Conservation (phyloP, 192 early-diverging fungal species). For the Coemansia sp. region DNA sequence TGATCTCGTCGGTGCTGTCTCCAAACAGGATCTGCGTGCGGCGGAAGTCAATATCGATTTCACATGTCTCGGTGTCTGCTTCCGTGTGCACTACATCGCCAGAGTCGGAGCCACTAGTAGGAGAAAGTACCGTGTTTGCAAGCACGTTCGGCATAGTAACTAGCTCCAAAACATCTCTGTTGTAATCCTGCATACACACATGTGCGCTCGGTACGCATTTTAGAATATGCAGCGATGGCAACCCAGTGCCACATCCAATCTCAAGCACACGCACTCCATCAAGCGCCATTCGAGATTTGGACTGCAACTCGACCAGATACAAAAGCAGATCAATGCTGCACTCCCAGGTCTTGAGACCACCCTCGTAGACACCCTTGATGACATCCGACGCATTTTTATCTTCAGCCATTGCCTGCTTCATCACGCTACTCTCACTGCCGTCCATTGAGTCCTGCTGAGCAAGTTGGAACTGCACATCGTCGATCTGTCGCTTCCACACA, state of each 20-base stretch:
- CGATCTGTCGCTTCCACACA: constrained; percentile 69
- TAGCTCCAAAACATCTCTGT: constrained; percentile 78
- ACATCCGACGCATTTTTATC: constrained; percentile 60
- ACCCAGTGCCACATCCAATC: constrained; percentile 85
- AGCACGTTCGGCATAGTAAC: constrained; percentile 92
- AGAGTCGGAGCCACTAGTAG: constrained; percentile 22
- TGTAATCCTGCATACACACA: constrained; percentile 93
- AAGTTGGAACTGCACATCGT: constrained; percentile 82
- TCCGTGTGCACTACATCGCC: constrained; percentile 60
- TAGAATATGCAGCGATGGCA: constrained; percentile 82
- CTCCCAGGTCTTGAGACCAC: constrained; percentile 97
- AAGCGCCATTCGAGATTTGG: background rate
- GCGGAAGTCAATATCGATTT: constrained; percentile 45
- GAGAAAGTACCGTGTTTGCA: constrained; percentile 65
- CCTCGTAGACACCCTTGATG: constrained; percentile 89
- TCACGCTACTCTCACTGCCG: constrained; percentile 33
- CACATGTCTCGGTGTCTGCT: constrained; percentile 38
- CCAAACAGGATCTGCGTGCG: constrained; percentile 44
- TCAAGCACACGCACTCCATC: constrained; percentile 39
- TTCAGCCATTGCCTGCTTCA: constrained; percentile 31
- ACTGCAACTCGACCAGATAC: constrained; percentile 56
- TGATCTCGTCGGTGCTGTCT: constrained; percentile 23
- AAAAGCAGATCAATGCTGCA: constrained; percentile 84
- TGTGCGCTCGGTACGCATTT: constrained; percentile 31
- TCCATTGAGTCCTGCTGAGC: constrained; percentile 70